Percentiles rank a stretch among this genome's conserved stretches.
Evolutionary conservation across 495 filamentous ascomycete species (phyloP).

Genomic region (Jackrogersella multiformis): DNA sequence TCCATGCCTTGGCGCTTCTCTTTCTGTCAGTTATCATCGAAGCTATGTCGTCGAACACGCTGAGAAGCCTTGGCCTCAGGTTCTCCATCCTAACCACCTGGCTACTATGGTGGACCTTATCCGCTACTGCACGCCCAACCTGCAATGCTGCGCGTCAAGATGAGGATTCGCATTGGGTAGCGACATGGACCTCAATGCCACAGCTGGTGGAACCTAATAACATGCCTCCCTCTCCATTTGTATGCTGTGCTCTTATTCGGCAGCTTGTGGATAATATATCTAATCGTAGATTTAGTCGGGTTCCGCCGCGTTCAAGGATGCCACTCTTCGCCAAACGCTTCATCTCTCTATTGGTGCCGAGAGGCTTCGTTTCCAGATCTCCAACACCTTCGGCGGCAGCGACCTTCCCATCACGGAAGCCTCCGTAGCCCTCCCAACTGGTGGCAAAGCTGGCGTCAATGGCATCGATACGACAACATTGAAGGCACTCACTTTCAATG

Average conservation of each 20-base stretch:
- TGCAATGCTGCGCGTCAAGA: conserved; percentile 34
- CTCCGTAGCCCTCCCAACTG: conserved; percentile 63
- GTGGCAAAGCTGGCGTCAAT: conserved; percentile 60
- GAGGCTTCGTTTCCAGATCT: conserved; percentile 69
- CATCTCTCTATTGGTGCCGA: conserved; percentile 64
- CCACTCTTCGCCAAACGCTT: conserved; percentile 74
- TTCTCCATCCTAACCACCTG: conserved; percentile 29
- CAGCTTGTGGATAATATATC: neutral
- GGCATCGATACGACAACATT: conserved; percentile 62
- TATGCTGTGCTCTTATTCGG: conserved; percentile 46
- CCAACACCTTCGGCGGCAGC: conserved; percentile 71
- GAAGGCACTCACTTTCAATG: conserved; percentile 66
- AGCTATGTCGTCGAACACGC: conserved; percentile 4
- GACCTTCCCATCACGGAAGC: conserved; percentile 69
- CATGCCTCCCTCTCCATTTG: conserved; percentile 68
- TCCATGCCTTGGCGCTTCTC: conserved; percentile 20
- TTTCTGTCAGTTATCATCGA: conserved; percentile 17
- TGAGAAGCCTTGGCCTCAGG: conserved; percentile 30
- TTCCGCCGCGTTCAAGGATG: conserved; percentile 53
- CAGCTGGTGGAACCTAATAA: conserved; percentile 71
- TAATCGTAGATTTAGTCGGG: conserved; percentile 35
- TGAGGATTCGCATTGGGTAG: conserved; percentile 66
- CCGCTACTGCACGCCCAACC: conserved; percentile 27
- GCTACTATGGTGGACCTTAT: conserved; percentile 35
- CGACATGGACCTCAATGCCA: conserved; percentile 73